A percentile compares a stretch with the other conserved stretches of the same genome.
Conservation (phyloP, 805 yeast genomes). For the Candida maris region DNA sequence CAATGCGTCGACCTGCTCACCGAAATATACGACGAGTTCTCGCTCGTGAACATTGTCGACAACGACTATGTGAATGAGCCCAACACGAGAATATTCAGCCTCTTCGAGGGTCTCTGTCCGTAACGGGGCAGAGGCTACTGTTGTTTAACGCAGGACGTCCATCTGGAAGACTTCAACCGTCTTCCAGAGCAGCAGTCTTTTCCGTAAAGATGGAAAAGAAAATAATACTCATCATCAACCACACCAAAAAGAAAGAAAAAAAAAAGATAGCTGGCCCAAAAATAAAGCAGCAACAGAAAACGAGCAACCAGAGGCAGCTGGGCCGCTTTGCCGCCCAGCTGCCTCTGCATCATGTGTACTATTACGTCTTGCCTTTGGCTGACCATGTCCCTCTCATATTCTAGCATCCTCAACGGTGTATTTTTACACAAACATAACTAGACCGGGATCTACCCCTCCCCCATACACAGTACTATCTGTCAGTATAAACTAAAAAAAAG, state of each 20-base stretch:
- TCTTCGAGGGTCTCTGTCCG: slow-evolving; percentile 38
- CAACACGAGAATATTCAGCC: slow-evolving; percentile 52
- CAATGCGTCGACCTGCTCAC: slow-evolving; percentile 40
- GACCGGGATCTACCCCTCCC: no score
- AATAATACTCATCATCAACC: no score
- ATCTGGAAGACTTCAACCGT: slow-evolving; percentile 7
- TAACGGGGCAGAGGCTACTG: not conserved
- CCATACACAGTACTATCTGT: no score
- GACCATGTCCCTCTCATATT: no score
- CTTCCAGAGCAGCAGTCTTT: not conserved
- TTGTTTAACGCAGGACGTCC: not conserved
- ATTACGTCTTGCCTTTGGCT: no score
- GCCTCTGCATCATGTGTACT: slow-evolving; percentile 8
- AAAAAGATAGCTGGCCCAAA: no score
- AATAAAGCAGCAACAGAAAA: no score
- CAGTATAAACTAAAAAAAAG: no score
- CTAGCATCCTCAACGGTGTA: slow-evolving; percentile 26
- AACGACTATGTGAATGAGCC: slow-evolving; percentile 61
- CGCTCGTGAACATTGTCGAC: slow-evolving; percentile 84
- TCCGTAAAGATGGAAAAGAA: slow-evolving; percentile 3
- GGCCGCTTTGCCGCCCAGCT: not conserved
- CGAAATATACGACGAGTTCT: slow-evolving; percentile 53
- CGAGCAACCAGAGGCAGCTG: no score
- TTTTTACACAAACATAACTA: slow-evolving; percentile 7
- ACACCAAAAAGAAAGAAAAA: no score